Evolutionary conservation across 2,329 filamentous ascomycete species (phyloP), one percentile per base, ranked within the genome.

Genomic region (Tolypocladium album): DNA sequence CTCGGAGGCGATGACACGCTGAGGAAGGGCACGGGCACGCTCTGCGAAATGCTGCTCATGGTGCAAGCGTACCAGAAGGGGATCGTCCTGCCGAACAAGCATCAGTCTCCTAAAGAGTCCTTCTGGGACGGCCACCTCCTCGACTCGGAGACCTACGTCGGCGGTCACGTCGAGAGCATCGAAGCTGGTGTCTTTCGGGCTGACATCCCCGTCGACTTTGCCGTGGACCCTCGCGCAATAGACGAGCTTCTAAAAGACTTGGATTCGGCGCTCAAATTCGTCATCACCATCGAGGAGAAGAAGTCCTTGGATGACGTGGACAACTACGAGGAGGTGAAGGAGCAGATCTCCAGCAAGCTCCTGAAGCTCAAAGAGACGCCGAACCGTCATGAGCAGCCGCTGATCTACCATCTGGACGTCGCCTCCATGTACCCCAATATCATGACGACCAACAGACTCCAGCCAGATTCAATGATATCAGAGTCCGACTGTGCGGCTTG

Each of bases 341-440:
- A 83, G 40, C 88, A 97, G 71, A 97, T 99, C 65, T 77, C 80
- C 3, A 83, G 86, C 36, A 84, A 83, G 62, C 76, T 99, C 40
- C 78, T 82, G 58, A 81, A 86, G 63, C 79, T 99, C 58, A 95
- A 89, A 72, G 81, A 87, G 58, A 94, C 88, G 0, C 93, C 94
- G 0, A 92, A 95, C 67, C 83, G 94, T 63, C 86, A 80, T 66
- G 94, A 99, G 72, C 80, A 86, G 52, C 94, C 94, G 5, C 83
- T 95, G 39, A 99, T 99, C 65, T 99, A 99, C 75, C 94, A 99
- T 80, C 79, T 99, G 76, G 94, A 99, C 70, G 95, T 99, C 61
- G 94, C 94, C 22, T 97, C 94, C 61, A 99, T 99, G 94, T 99
- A 99, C 72, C 94, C 94, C 12, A 99, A 99, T 74, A 99, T 99